phyloP scores from a whole-genome alignment of 108 stramenopile genomes.

The Cyclotella kingstonii region DNA sequence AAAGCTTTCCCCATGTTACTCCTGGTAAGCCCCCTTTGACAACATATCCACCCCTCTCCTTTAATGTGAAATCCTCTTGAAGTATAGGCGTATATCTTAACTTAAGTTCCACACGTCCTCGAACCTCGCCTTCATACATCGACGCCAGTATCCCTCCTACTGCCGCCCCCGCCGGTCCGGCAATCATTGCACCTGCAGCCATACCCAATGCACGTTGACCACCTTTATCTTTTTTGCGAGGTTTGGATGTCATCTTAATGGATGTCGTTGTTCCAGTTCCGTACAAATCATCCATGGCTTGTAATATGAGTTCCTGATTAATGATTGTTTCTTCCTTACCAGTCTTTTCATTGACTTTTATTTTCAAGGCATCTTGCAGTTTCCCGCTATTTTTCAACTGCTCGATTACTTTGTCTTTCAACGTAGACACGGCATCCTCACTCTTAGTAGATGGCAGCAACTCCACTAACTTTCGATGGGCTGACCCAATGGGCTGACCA shows the following conservation, averaged over 20 bases:
- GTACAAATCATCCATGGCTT: slow-evolving; percentile 52
- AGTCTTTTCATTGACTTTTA: slow-evolving; percentile 28
- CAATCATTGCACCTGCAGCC: slow-evolving; percentile 75
- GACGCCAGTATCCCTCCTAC: slow-evolving; percentile 65
- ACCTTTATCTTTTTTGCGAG: slow-evolving; percentile 74
- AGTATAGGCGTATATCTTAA: slow-evolving; percentile 73
- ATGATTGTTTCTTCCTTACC: slow-evolving; percentile 42
- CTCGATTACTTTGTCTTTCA: slow-evolving; percentile 54
- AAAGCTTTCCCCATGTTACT: slow-evolving; percentile 72
- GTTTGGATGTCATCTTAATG: slow-evolving; percentile 76
- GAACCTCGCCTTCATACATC: slow-evolving; percentile 76
- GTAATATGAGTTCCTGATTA: slow-evolving; percentile 44
- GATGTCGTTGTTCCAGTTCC: slow-evolving; percentile 34
- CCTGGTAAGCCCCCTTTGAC: slow-evolving; percentile 78
- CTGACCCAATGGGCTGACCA: slow-evolving; percentile 57
- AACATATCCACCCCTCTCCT: slow-evolving; percentile 35
- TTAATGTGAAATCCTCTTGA: slow-evolving; percentile 22
- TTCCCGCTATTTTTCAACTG: slow-evolving; percentile 26
- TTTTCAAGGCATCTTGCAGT: slow-evolving; percentile 22
- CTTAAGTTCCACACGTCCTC: slow-evolving; percentile 56
- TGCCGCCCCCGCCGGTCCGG: slow-evolving; percentile 83
- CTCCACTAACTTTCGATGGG: slow-evolving; percentile 48
- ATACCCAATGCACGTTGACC: slow-evolving; percentile 63
- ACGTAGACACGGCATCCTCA: slow-evolving; percentile 38
- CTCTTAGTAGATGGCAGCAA: slow-evolving; percentile 44